A percentile compares a stretch with the other conserved stretches of the same genome.
Conservation (phyloP, 768 basidiomycete species). For the Serendipita vermifera region DNA sequence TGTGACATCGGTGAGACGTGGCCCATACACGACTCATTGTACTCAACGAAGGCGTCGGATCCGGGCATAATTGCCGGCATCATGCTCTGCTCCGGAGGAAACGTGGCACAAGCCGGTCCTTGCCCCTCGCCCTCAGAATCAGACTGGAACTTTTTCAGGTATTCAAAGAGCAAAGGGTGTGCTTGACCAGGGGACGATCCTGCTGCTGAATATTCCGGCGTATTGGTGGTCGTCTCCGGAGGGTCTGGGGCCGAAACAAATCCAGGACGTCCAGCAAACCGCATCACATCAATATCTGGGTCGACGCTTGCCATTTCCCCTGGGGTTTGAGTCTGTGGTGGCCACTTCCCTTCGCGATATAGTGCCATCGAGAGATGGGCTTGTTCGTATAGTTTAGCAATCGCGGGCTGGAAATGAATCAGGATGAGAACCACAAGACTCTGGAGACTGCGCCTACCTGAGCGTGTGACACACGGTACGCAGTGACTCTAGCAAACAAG, state of each 20-base stretch:
- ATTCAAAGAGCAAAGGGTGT: neutral
- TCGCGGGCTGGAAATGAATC: neutral
- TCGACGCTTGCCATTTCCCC: no score
- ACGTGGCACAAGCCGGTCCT: neutral
- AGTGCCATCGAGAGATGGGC: neutral
- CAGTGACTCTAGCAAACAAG: neutral
- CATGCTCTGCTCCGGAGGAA: slow-evolving; percentile 8
- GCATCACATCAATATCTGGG: neutral
- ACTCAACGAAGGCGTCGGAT: no score
- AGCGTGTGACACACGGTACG: neutral
- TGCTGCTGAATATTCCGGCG: neutral
- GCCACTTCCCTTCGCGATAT: neutral
- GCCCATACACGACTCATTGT: no score
- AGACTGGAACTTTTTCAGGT: neutral
- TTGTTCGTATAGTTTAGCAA: slow-evolving; percentile 1
- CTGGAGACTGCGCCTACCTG: neutral
- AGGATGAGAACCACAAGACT: no score
- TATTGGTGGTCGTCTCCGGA: neutral
- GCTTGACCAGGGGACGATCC: neutral
- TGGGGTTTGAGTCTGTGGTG: neutral
- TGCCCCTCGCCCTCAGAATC: no score
- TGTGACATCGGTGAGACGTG: no score
- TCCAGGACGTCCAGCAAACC: slow-evolving; percentile 2
- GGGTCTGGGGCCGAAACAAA: no score
- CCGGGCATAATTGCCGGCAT: neutral